Conservation (phyloP, 2,329 filamentous ascomycete genomes). For the Fusarium anguioides region DNA sequence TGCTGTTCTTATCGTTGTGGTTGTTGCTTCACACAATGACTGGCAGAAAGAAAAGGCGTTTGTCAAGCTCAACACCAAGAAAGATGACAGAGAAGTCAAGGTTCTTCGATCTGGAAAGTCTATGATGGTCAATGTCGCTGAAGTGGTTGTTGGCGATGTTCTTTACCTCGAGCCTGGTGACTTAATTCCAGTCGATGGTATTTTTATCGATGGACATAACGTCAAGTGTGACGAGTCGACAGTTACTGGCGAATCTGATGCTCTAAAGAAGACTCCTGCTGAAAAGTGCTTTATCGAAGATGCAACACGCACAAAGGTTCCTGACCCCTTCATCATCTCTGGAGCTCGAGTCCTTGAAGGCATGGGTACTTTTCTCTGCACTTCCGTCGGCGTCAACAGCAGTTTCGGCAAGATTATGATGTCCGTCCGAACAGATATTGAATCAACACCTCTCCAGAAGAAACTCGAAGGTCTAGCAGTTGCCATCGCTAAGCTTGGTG, state of each 20-base stretch:
- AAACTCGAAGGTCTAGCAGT: slow-evolving; percentile 80
- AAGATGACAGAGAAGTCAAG: slow-evolving; percentile 30
- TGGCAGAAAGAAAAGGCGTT: slow-evolving; percentile 29
- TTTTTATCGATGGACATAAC: slow-evolving; percentile 24
- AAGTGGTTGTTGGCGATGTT: slow-evolving; percentile 19
- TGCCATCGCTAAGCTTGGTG: slow-evolving; percentile 82
- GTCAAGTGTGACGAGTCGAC: slow-evolving; percentile 27
- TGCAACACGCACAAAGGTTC: slow-evolving; percentile 74
- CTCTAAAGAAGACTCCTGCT: slow-evolving; percentile 74
- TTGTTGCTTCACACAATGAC: slow-evolving; percentile 25
- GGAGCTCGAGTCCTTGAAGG: slow-evolving; percentile 82
- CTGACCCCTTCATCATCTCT: slow-evolving; percentile 90
- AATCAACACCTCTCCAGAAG: slow-evolving; percentile 80
- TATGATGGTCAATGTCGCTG: slow-evolving; percentile 12
- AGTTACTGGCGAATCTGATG: slow-evolving; percentile 80
- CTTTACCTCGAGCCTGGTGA: slow-evolving; percentile 23
- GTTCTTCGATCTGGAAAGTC: slow-evolving; percentile 21
- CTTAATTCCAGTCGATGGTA: slow-evolving; percentile 15
- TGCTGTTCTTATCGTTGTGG: slow-evolving; percentile 16
- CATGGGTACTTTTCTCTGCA: slow-evolving; percentile 75
- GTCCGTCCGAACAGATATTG: slow-evolving; percentile 77
- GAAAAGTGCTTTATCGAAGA: slow-evolving; percentile 78
- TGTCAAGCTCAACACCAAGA: slow-evolving; percentile 26
- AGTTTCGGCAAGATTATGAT: slow-evolving; percentile 81
- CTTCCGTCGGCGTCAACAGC: slow-evolving; percentile 77